Base-by-base conservation (phyloP, 139 green algal genomes). In the Chlamydomonas applanata region DNA sequence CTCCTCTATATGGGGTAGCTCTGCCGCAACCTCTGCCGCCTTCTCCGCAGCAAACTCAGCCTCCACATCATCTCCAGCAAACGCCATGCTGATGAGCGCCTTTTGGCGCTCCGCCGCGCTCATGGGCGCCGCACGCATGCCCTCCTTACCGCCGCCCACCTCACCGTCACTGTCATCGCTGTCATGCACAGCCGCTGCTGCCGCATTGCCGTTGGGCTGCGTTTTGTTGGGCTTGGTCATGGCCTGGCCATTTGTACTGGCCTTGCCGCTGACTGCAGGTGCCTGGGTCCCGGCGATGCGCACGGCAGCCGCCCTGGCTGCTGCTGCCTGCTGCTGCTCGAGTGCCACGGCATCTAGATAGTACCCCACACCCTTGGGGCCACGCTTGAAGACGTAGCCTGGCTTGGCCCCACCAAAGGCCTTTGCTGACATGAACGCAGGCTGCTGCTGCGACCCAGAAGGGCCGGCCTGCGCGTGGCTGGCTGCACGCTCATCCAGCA, bases 21-120 rank as follows among this genome's bases (percentile, higher is more conserved):
- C 93, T n/a, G 76, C 89, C 32, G 89, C 89, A 46, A 94, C 86
- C 35, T 93, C 93, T 7, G 73, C 84, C 24, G 73, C 83, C 84
- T 99, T 99, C 7, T 89, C 87, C 29, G 79, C 86, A 19, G 80
- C 89, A 88, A 99, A 99, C 49, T 97, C 93, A 5, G 88, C 87
- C 52, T 86, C 85, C 19, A 98, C 95, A 81, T 98, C 95, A 72
- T 99, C 95, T 0, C 87, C 91, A 0, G 94, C 93, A 88, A 65
- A 65, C 46, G 60, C 75, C 56, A 66, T 74, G 3, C 45, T 59
- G 30, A 81, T 49, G n/a, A 81, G 67, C 29, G 24, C 67, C 5
- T 27, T 27, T 61, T 76, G 76, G 16, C 25, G 5, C 13, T 19
- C 35, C 34, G 29, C 75, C 34, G 29, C n/a, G n/a, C 46, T 59